Percentiles rank a stretch among this genome's conserved stretches.
Conservation (phyloP, 495 filamentous ascomycete genomes). For the Achaetomiella virescens region DNA sequence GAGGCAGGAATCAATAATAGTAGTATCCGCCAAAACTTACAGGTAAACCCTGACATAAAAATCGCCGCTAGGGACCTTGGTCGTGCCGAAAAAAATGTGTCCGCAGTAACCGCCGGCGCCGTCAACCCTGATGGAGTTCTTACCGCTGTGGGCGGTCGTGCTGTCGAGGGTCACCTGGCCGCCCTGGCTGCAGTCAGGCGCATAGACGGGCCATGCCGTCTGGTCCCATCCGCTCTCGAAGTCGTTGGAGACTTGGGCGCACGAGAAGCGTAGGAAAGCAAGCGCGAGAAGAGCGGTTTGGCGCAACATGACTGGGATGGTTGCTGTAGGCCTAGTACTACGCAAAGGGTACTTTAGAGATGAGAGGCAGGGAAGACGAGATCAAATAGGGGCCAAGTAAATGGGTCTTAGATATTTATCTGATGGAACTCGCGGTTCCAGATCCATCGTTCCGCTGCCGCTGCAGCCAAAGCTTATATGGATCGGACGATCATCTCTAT, state of each 20-base stretch:
- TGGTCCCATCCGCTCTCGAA: constrained; percentile 52
- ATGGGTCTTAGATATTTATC: not conserved
- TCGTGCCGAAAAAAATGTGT: constrained; percentile 55
- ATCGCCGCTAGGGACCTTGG: constrained; percentile 47
- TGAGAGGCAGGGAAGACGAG: not conserved
- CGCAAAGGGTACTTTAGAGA: not conserved
- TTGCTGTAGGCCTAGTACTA: not conserved
- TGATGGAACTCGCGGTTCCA: not conserved
- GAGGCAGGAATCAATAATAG: no score
- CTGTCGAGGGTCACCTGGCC: constrained; percentile 49
- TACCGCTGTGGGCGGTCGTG: constrained; percentile 46
- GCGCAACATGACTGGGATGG: constrained; percentile 3
- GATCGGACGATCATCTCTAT: not conserved
- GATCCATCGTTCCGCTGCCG: not conserved
- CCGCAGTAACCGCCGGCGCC: constrained; percentile 52
- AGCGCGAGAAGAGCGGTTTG: constrained; percentile 38
- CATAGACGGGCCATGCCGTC: constrained; percentile 49
- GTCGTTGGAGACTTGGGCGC: constrained; percentile 46
- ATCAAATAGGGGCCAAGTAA: not conserved
- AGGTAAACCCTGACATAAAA: constrained; percentile 49
- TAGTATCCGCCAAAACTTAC: constrained; percentile 36
- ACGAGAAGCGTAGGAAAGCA: constrained; percentile 38
- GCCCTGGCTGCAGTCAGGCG: constrained; percentile 51
- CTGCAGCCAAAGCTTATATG: not conserved
- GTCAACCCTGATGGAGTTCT: constrained; percentile 49